Conservation (phyloP, 345 rosid genomes). For the Adansonia digitata region DNA sequence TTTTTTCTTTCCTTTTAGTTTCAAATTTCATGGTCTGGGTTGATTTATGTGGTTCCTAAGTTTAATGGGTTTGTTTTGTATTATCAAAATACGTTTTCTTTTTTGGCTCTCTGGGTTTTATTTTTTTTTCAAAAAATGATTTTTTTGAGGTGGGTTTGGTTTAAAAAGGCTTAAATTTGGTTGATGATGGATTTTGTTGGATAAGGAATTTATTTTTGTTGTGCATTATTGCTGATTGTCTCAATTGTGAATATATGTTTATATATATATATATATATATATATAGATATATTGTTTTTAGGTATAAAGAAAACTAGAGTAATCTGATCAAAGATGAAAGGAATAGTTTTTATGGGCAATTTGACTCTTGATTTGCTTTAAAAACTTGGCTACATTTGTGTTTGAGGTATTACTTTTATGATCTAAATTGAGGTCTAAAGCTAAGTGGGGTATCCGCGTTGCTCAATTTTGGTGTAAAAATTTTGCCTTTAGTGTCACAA, state of each 20-base stretch:
- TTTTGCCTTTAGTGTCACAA: neutral
- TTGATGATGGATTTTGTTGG: neutral
- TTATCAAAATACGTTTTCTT: conserved; percentile 4
- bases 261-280: too few relatives aligned
- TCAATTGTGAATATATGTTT: too few relatives aligned
- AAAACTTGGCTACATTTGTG: neutral
- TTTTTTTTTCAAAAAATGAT: too few relatives aligned
- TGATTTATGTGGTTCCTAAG: neutral
- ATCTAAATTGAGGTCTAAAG: neutral
- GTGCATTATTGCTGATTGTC: neutral
- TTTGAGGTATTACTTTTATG: too few relatives aligned
- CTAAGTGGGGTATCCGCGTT: neutral
- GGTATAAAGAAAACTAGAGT: too few relatives aligned
- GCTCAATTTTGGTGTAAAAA: neutral
- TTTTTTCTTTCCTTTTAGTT: neutral
- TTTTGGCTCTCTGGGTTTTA: too few relatives aligned
- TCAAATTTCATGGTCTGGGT: conserved; percentile 9
- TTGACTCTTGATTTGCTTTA: neutral
- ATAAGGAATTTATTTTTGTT: neutral
- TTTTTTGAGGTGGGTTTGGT: conserved; percentile 8
- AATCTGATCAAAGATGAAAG: neutral
- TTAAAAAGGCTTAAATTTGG: neutral
- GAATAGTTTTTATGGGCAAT: neutral
- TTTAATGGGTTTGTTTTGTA: conserved; percentile 18
- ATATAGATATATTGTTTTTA: too few relatives aligned